Conservation (phyloP, 1,284 basidiomycete species). For the Ceratobasidium sp. region DNA sequence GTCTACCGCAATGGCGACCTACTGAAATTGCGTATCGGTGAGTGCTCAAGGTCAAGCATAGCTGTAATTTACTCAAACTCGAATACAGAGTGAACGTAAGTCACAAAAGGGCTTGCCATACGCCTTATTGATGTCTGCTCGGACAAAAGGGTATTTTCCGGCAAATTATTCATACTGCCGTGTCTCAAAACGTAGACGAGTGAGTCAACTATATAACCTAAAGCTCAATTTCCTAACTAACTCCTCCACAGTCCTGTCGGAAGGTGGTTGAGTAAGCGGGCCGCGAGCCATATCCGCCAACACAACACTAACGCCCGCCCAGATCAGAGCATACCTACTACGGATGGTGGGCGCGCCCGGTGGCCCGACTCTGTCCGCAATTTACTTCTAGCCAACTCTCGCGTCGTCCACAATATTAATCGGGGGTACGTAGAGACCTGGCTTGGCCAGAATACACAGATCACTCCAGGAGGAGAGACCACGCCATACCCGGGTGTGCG, state of each 20-base stretch:
- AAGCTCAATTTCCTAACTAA: not conserved
- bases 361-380: not conserved
- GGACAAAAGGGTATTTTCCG: slow-evolving; percentile 1
- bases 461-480: not conserved
- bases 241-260: not conserved
- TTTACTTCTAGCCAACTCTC: not conserved
- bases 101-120: too few species aligned
- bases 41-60: not conserved
- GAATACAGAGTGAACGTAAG: not conserved
- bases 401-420: not conserved
- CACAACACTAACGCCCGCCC: not conserved
- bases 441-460: not conserved
- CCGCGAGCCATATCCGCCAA: not conserved
- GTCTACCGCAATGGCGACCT: slow-evolving; percentile 3
- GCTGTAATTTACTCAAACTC: too few species aligned
- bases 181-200: not conserved
- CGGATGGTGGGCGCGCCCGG: not conserved
- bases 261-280: not conserved
- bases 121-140: not conserved
- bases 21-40: slow-evolving; percentile 2
- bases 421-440: not conserved
- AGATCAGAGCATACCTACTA: not conserved
- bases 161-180: not conserved
- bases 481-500: not conserved
- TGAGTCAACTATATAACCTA: not conserved